Conservation (phyloP, 1,284 basidiomycete species). For the Trametes polyzona region DNA sequence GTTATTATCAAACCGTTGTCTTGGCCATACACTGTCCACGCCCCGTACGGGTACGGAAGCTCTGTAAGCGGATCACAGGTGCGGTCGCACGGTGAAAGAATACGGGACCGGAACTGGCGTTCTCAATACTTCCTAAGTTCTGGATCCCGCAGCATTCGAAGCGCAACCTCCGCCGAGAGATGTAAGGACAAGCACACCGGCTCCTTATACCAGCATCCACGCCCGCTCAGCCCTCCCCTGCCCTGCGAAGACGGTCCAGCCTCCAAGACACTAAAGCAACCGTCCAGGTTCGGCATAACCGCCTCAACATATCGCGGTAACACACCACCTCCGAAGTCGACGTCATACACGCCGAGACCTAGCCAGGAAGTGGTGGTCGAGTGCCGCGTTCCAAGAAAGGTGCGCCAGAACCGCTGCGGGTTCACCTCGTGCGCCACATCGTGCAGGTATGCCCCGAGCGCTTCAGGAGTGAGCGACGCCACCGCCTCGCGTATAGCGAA, state of each 20-base stretch:
- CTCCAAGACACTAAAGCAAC: no score
- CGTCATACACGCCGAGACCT: constrained; percentile 39
- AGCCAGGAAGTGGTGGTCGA: constrained; percentile 47
- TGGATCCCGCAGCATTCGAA: constrained; percentile 13
- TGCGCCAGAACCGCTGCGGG: constrained; percentile 42
- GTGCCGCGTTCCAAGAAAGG: constrained; percentile 44
- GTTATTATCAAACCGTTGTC: no score
- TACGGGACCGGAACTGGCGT: no score
- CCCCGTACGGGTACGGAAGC: no score
- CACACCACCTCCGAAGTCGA: constrained; percentile 41
- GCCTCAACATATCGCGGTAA: constrained; percentile 39
- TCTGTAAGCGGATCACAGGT: no score
- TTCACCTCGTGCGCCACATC: constrained; percentile 39
- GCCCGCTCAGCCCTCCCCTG: constrained; percentile 38
- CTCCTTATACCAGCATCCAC: constrained; percentile 22
- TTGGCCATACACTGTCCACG: no score
- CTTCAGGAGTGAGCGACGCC: constrained; percentile 29
- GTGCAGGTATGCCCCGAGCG: constrained; percentile 37
- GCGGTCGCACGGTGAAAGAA: no score
- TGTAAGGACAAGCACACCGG: constrained; percentile 22
- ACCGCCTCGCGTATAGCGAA: constrained; percentile 38
- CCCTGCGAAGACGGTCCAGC: constrained; percentile 40
- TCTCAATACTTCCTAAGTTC: constrained; percentile 8
- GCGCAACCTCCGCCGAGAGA: constrained; percentile 1
- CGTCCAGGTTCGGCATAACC: constrained; percentile 44